Percentiles rank a stretch among this genome's conserved stretches.
Evolutionary conservation across 2,329 filamentous ascomycete genomes (phyloP).

Genomic region (Diaporthe sp.): DNA sequence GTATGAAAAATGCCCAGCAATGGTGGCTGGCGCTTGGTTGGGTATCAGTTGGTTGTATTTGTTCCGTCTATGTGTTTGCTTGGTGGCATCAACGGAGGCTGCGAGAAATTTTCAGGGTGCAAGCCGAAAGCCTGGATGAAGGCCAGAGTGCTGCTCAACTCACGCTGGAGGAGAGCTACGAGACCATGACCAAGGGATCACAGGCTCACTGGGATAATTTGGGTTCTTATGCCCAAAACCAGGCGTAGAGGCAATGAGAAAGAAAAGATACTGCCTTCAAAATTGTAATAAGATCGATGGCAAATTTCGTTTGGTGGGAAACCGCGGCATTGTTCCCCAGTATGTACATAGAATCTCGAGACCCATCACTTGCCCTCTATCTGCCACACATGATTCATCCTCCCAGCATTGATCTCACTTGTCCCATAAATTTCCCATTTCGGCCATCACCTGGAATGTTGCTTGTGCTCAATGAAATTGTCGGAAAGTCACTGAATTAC

Average conservation of each 20-base stretch:
- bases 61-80: conserved; percentile 42
- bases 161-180: neutral
- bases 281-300: neutral
- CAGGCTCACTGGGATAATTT: neutral
- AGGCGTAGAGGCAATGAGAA: neutral
- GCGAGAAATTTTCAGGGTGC: conserved; percentile 43
- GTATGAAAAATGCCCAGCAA: conserved; percentile 33
- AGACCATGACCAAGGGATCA: neutral
- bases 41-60: conserved; percentile 38
- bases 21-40: conserved; percentile 44
- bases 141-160: neutral
- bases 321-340: too few relatives aligned
- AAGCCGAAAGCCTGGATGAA: conserved; percentile 42
- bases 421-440: too few relatives aligned
- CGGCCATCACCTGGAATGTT: too few relatives aligned
- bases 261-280: neutral
- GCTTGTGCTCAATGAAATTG: too few relatives aligned
- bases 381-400: neutral
- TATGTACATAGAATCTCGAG: neutral
- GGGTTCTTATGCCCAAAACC: neutral
- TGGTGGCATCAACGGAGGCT: conserved; percentile 48
- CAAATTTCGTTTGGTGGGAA: neutral
- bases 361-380: neutral
- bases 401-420: too few relatives aligned
- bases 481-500: too few relatives aligned